Percentiles rank a stretch among this genome's conserved stretches.
These are phyloP conservation scores for Globisporangium solare DNA, from an alignment of 352 stramenopile species.

Conservation along the genomic window DNA sequence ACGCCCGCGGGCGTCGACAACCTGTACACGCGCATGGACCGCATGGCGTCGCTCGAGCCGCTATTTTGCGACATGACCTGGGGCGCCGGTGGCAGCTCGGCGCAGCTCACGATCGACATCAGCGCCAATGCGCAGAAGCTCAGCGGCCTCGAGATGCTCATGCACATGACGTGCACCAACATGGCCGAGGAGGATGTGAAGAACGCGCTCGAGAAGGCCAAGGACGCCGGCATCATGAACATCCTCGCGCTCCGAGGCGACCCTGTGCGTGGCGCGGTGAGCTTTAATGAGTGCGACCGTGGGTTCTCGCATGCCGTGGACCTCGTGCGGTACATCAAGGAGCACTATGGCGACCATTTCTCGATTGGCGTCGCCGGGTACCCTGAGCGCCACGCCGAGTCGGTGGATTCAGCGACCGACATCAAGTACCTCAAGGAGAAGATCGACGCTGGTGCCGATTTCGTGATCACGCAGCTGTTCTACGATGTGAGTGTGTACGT, in stretches of 20 bases:
- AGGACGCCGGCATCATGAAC: slow-evolving; percentile 95
- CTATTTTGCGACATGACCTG: slow-evolving; percentile 99
- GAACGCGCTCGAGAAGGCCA: slow-evolving; percentile 88
- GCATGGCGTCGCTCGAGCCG: slow-evolving; percentile 92
- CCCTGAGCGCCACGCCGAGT: slow-evolving; percentile 96
- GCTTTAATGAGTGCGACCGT: slow-evolving; percentile 90
- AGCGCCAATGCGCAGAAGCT: slow-evolving; percentile 90
- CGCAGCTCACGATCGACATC: slow-evolving; percentile 95
- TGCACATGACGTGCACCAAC: slow-evolving; percentile 98
- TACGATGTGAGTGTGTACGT: slow-evolving; percentile 96
- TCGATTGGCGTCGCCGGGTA: slow-evolving; percentile 97
- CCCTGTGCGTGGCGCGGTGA: slow-evolving; percentile 87
- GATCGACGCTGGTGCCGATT: slow-evolving; percentile 95
- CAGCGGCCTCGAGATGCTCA: slow-evolving; percentile 89
- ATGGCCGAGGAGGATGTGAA: slow-evolving; percentile 93
- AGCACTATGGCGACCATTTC: slow-evolving; percentile 95
- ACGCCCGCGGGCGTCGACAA: slow-evolving; percentile 96
- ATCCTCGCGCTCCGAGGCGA: slow-evolving; percentile 98
- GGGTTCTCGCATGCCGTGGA: slow-evolving; percentile 94
- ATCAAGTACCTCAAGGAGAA: slow-evolving; percentile 98
- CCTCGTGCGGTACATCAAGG: slow-evolving; percentile 95
- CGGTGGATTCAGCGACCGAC: slow-evolving; percentile 83
- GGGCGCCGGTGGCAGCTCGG: slow-evolving; percentile 96
- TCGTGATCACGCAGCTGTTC: slow-evolving; percentile 99
- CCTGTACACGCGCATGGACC: slow-evolving; percentile 95